Conservation (phyloP, 805 yeast genomes). For the Spathaspora boniae region DNA sequence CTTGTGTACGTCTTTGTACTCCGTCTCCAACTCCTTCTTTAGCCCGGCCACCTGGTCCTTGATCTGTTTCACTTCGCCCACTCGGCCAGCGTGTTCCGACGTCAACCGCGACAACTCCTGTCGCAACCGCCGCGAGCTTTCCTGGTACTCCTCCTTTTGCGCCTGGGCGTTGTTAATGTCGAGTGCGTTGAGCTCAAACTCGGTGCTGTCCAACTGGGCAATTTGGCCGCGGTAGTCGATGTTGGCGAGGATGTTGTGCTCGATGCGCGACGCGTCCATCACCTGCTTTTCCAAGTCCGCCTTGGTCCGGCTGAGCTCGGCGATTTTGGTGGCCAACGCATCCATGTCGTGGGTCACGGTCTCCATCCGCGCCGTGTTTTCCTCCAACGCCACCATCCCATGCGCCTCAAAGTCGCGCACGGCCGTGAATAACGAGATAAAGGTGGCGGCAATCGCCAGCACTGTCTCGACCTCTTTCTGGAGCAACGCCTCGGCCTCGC, state of each 20-base stretch:
- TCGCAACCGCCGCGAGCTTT: conserved; percentile 49
- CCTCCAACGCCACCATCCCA: conserved; percentile 19
- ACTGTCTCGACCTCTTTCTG: conserved; percentile 7
- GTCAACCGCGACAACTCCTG: conserved; percentile 51
- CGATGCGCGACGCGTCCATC: conserved; percentile 56
- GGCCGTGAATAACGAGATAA: conserved; percentile 7
- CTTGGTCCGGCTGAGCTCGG: conserved; percentile 20
- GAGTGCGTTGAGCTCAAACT: conserved; percentile 39
- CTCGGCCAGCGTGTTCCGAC: conserved; percentile 64
- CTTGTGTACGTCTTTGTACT: conserved; percentile 64
- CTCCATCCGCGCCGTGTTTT: conserved; percentile 16
- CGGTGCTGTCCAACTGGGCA: conserved; percentile 33
- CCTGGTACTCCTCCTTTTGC: conserved; percentile 59
- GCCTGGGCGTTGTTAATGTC: conserved; percentile 57
- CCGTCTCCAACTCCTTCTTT: conserved; percentile 59
- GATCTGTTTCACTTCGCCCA: conserved; percentile 85
- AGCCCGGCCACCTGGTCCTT: conserved; percentile 62
- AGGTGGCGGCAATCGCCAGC: conserved; percentile 5
- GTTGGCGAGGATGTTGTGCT: conserved; percentile 62
- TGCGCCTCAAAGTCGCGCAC: conserved; percentile 20
- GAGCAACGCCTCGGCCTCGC: conserved; percentile 3
- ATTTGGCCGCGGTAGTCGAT: conserved; percentile 52
- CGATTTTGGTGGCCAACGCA: conserved; percentile 16
- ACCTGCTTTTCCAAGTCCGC: conserved; percentile 38
- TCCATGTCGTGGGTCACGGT: conserved; percentile 20